Percentiles rank a stretch among this genome's conserved stretches.
Conservation (phyloP, 2,329 filamentous ascomycete species). For the Nemania sp. region DNA sequence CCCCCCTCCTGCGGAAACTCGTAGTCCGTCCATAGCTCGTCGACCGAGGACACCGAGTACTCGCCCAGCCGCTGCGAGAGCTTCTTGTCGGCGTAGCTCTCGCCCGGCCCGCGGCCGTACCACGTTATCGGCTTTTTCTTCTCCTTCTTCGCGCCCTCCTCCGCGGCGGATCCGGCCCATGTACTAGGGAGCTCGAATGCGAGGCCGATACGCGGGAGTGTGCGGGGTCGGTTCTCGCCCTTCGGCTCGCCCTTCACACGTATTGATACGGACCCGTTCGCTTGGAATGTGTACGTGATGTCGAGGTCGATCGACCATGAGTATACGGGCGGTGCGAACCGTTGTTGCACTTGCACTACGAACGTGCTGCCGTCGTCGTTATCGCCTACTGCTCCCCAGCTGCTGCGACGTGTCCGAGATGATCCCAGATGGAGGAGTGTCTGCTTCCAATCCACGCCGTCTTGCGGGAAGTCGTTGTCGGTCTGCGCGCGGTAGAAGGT, state of each 20-base stretch:
- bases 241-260: slow-evolving; percentile 52
- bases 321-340: slow-evolving; percentile 64
- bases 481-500: slow-evolving; percentile 65
- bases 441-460: slow-evolving; percentile 59
- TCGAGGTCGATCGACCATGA: slow-evolving; percentile 61
- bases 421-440: slow-evolving; percentile 21
- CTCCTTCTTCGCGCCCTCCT: slow-evolving; percentile 10
- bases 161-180: slow-evolving; percentile 27
- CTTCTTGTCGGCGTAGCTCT: slow-evolving; percentile 71
- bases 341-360: slow-evolving; percentile 51
- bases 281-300: slow-evolving; percentile 60
- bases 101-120: slow-evolving; percentile 71
- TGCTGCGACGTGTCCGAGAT: slow-evolving; percentile 24
- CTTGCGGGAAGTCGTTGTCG: slow-evolving; percentile 63
- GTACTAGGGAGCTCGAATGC: slow-evolving; percentile 46
- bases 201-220: slow-evolving; percentile 66
- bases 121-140: slow-evolving; percentile 48
- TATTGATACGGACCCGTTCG: slow-evolving; percentile 52
- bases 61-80: slow-evolving; percentile 61
- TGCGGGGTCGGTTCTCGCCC: slow-evolving; percentile 56
- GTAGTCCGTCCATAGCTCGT: slow-evolving; percentile 63
- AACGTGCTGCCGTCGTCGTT: slow-evolving; percentile 39
- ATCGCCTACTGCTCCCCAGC: slow-evolving; percentile 33
- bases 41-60: slow-evolving; percentile 48
- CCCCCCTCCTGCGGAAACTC: slow-evolving; percentile 71